Percentiles rank a stretch among this genome's conserved stretches.
phyloP scores from a whole-genome alignment of 139 green algal species.

The Micractinium conductrix region DNA sequence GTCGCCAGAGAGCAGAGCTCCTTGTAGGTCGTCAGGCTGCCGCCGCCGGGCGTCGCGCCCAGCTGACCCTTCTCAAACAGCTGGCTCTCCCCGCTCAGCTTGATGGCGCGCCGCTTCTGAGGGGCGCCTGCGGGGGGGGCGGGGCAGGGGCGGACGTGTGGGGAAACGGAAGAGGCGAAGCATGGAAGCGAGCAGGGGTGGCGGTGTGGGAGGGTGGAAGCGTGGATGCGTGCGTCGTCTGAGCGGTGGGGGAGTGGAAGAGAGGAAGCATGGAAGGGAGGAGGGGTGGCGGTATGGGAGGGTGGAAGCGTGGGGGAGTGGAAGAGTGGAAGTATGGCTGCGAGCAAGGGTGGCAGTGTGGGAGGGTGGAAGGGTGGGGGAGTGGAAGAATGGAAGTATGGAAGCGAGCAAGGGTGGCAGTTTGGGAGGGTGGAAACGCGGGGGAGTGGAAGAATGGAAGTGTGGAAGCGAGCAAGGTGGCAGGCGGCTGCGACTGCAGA shows the following conservation, averaged over 20 bases:
- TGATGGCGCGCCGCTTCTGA: constrained; percentile 59
- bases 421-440: no score
- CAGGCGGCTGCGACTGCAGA: no score
- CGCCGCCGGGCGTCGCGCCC: constrained; percentile 37
- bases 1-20: constrained; percentile 18
- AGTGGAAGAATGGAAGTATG: neutral
- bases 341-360: no score
- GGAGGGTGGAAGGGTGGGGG: neutral
- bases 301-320: neutral
- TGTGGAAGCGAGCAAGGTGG: no score
- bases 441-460: neutral
- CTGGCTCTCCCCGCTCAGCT: constrained; percentile 72
- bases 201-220: no score
- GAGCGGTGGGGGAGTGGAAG: neutral
- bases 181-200: no score
- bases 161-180: no score
- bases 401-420: no score
- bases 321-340: neutral
- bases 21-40: constrained; percentile 20
- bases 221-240: no score
- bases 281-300: no score
- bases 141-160: neutral
- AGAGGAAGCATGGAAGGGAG: neutral
- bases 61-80: constrained; percentile 77
- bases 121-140: constrained; percentile 32